These are phyloP conservation scores for Linum lewisii DNA, from an alignment of 345 rosid species.

Conservation along the genomic window DNA sequence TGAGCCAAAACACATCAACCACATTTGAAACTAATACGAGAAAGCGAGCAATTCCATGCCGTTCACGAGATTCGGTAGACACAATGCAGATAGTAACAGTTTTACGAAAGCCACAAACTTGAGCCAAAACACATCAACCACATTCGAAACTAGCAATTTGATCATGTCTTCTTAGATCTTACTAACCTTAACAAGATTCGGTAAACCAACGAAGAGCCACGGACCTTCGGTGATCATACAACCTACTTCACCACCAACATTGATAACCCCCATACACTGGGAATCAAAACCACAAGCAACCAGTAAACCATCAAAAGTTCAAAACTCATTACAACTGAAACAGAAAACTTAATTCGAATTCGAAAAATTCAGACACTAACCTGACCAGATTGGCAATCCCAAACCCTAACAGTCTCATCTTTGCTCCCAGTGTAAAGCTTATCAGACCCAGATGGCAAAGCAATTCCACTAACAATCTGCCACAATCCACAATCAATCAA, in stretches of 20 bases:
- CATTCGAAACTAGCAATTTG: too few relatives aligned
- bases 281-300: constrained; percentile 8
- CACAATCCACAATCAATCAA: constrained; percentile 5
- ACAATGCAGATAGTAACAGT: too few relatives aligned
- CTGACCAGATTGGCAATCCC: constrained; percentile 98
- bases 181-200: constrained; percentile 88
- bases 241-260: constrained; percentile 82
- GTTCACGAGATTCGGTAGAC: too few relatives aligned
- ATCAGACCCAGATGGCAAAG: constrained; percentile 73
- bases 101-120: too few relatives aligned
- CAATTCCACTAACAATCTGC: constrained; percentile 82
- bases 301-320: background rate
- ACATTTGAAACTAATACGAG: background rate
- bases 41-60: too few relatives aligned
- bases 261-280: constrained; percentile 57
- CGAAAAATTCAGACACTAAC: constrained; percentile 20
- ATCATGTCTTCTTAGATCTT: too few relatives aligned
- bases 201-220: constrained; percentile 88
- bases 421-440: constrained; percentile 86
- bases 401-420: constrained; percentile 73
- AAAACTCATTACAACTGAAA: constrained; percentile 5
- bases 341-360: background rate
- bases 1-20: background rate
- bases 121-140: too few relatives aligned
- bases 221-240: constrained; percentile 95